Conservation (phyloP, 805 yeast species). For the Kurtzmaniella cleridarum region DNA sequence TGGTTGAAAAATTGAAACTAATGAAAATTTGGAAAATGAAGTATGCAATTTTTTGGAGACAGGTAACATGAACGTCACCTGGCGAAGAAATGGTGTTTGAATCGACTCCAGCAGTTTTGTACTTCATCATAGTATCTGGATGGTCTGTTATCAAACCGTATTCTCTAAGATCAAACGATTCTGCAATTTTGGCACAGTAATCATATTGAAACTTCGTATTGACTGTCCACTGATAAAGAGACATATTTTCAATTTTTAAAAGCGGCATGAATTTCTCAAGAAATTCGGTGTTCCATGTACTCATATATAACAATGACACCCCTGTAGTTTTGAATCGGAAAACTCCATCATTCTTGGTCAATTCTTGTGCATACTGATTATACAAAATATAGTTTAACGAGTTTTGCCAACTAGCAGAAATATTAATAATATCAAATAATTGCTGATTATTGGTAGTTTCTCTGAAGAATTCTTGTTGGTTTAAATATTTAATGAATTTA, state of each 20-base stretch:
- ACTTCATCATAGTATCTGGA: slow-evolving; percentile 28
- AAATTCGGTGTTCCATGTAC: slow-evolving; percentile 33
- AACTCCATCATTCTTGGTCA: slow-evolving; percentile 10
- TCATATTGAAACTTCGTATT: slow-evolving; percentile 30
- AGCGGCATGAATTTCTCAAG: slow-evolving; percentile 32
- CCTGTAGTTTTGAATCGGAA: slow-evolving; percentile 27
- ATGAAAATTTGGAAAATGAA: slow-evolving; percentile 8
- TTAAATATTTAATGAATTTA: slow-evolving; percentile 30
- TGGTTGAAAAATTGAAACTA: slow-evolving; percentile 7
- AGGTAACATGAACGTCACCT: slow-evolving; percentile 5
- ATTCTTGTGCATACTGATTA: slow-evolving; percentile 27
- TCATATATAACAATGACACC: slow-evolving; percentile 30
- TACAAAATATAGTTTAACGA: slow-evolving; percentile 29
- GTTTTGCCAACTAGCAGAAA: slow-evolving; percentile 28
- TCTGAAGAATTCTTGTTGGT: slow-evolving; percentile 26
- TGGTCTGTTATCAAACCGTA: slow-evolving; percentile 33
- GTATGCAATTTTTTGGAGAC: slow-evolving; percentile 11
- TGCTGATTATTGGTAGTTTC: slow-evolving; percentile 2
- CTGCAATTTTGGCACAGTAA: slow-evolving; percentile 24
- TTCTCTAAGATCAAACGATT: slow-evolving; percentile 17
- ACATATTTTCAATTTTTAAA: slow-evolving; percentile 24
- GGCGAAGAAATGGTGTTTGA: slow-evolving; percentile 2
- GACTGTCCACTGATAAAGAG: slow-evolving; percentile 36
- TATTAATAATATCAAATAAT: slow-evolving; percentile 29
- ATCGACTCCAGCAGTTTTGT: slow-evolving; percentile 5